Conservation (phyloP, 176 grass and related monocot genomes). For the Tuctoria greenei region DNA sequence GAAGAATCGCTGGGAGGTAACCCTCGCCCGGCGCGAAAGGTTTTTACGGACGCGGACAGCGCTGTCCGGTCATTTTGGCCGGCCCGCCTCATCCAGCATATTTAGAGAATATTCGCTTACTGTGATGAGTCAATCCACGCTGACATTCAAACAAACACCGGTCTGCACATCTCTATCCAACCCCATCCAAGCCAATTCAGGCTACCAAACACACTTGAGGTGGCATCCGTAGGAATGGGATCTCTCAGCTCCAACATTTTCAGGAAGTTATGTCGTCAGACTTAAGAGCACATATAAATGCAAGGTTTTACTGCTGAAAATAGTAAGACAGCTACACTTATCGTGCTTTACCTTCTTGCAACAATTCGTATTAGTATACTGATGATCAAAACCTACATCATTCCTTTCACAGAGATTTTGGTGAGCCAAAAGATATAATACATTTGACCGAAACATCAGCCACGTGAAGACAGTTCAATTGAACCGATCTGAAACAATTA, state of each 20-base stretch:
- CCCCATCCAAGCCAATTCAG: too few relatives aligned
- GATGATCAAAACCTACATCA: neutral
- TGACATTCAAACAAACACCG: too few relatives aligned
- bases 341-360: neutral
- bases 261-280: neutral
- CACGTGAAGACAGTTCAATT: constrained; percentile 1
- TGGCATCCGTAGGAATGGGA: neutral
- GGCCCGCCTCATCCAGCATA: too few relatives aligned
- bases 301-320: neutral
- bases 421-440: neutral
- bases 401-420: constrained; percentile 4
- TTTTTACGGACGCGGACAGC: too few relatives aligned
- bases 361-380: neutral
- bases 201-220: too few relatives aligned
- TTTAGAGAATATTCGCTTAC: too few relatives aligned
- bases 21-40: too few relatives aligned
- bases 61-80: too few relatives aligned
- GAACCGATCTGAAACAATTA: neutral
- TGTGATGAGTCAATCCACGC: too few relatives aligned
- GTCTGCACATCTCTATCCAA: too few relatives aligned
- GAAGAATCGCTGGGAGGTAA: too few relatives aligned
- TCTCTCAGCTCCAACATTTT: neutral
- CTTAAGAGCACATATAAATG: neutral
- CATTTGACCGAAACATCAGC: neutral
- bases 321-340: neutral